phyloP scores from a whole-genome alignment of 179 eudicot genomes.

The Silene coronaria region DNA sequence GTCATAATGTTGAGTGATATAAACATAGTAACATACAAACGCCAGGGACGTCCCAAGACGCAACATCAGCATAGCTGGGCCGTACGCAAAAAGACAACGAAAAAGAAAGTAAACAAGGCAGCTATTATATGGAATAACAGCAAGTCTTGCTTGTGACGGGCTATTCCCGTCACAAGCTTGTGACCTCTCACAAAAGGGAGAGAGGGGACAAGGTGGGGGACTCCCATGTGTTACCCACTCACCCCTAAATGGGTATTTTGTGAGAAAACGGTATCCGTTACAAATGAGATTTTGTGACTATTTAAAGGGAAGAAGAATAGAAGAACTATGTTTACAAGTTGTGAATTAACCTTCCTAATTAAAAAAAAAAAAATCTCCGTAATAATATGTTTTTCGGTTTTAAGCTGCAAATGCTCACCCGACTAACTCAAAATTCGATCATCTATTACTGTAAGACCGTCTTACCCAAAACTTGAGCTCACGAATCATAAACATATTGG shows the following conservation, averaged over 20 bases:
- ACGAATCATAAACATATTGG: slow-evolving; percentile 23
- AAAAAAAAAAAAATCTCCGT: no score
- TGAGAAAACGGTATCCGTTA: no score
- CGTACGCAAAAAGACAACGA: neutral
- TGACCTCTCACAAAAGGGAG: no score
- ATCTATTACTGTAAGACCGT: neutral
- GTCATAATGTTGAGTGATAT: neutral
- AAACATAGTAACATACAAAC: neutral
- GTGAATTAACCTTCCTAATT: neutral
- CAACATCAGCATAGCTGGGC: neutral
- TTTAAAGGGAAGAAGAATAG: neutral
- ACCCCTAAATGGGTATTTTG: no score
- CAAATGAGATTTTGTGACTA: no score
- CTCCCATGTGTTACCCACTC: no score
- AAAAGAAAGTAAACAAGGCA: slow-evolving; percentile 1
- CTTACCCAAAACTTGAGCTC: neutral
- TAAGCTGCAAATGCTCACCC: neutral
- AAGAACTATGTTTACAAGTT: neutral
- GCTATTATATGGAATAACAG: neutral
- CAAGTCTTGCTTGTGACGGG: no score
- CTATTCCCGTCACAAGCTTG: no score
- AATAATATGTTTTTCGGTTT: no score
- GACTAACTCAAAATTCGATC: neutral
- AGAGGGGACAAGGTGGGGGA: no score
- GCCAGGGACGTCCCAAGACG: neutral